phyloP scores from a whole-genome alignment of 1,139 yeast genomes.

The Pichia sp. region DNA sequence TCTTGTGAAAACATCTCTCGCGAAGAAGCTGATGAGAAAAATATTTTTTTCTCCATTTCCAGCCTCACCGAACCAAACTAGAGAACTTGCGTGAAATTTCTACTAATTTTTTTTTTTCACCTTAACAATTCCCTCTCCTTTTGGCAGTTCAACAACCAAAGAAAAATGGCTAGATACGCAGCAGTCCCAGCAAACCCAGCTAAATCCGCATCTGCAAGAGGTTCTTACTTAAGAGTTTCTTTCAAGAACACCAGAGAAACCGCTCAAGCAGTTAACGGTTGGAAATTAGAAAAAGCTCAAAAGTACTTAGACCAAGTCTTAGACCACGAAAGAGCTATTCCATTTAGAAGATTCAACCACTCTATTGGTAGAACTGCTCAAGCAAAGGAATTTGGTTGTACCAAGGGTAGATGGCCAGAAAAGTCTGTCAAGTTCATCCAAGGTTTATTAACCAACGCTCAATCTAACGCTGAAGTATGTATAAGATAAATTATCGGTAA shows the following conservation, averaged over 20 bases:
- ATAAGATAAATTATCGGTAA: constrained; percentile 7
- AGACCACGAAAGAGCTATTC: constrained; percentile 99
- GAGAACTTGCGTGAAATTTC: not conserved
- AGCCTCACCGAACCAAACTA: too few species aligned
- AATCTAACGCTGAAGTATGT: constrained; percentile 89
- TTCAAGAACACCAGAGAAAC: constrained; percentile 99
- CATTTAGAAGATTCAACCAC: constrained; percentile 96
- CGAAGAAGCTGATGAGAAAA: too few species aligned
- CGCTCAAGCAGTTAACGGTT: constrained; percentile 96
- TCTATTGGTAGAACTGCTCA: constrained; percentile 99
- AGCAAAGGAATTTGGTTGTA: constrained; percentile 99
- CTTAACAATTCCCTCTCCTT: not conserved
- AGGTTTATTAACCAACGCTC: constrained; percentile 95
- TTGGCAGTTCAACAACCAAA: constrained; percentile 1
- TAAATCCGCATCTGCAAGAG: constrained; percentile 98
- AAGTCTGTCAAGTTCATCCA: constrained; percentile 95
- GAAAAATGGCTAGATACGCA: constrained; percentile 86
- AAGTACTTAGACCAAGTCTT: constrained; percentile 92
- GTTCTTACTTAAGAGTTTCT: constrained; percentile 98
- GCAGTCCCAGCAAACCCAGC: constrained; percentile 99
- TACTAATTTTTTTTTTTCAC: not conserved
- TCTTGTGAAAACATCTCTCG: too few species aligned
- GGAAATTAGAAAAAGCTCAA: constrained; percentile 96
- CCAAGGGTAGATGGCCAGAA: constrained; percentile 99
- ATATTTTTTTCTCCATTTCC: too few species aligned